phyloP scores from a whole-genome alignment of 2,329 filamentous ascomycete genomes.

The Fusarium burgessii region DNA sequence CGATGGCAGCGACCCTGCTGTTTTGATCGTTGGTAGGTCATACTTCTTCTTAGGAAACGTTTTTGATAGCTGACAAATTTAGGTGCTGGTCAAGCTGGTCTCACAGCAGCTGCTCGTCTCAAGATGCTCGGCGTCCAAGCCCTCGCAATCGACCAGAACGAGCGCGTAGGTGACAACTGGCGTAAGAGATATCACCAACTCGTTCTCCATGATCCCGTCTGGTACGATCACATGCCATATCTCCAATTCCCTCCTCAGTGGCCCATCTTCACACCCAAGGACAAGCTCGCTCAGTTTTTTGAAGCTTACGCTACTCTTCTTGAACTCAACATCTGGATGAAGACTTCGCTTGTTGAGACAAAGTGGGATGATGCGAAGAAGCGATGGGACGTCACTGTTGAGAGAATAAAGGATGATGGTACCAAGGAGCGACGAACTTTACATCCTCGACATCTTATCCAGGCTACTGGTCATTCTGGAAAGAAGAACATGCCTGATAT shows the following conservation, averaged over 20 bases:
- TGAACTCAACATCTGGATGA: conserved; percentile 77
- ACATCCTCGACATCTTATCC: conserved; percentile 72
- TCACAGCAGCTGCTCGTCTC: conserved; percentile 68
- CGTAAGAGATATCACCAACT: conserved; percentile 72
- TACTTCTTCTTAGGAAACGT: fast-evolving
- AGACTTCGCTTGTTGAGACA: conserved; percentile 60
- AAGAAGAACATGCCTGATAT: conserved; percentile 72
- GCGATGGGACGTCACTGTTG: conserved; percentile 67
- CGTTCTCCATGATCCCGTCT: conserved; percentile 76
- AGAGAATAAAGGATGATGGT: conserved; percentile 63
- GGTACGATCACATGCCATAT: conserved; percentile 72
- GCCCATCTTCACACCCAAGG: conserved; percentile 78
- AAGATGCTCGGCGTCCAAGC: conserved; percentile 68
- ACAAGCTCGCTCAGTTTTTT: conserved; percentile 77
- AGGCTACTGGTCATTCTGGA: conserved; percentile 76
- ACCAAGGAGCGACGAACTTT: conserved; percentile 64
- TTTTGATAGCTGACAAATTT: not conserved
- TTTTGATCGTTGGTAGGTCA: conserved; percentile 70
- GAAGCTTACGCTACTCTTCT: conserved; percentile 72
- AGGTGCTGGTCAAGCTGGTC: conserved; percentile 71
- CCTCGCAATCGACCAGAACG: conserved; percentile 69
- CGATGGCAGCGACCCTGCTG: conserved; percentile 63
- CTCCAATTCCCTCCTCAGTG: conserved; percentile 72
- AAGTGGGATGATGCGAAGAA: conserved; percentile 63
- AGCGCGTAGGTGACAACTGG: conserved; percentile 73